Percentiles rank a stretch among this genome's conserved stretches.
These are phyloP conservation scores for Camillea tinctor DNA, from an alignment of 2,329 filamentous ascomycete genomes.

Conservation along the genomic window DNA sequence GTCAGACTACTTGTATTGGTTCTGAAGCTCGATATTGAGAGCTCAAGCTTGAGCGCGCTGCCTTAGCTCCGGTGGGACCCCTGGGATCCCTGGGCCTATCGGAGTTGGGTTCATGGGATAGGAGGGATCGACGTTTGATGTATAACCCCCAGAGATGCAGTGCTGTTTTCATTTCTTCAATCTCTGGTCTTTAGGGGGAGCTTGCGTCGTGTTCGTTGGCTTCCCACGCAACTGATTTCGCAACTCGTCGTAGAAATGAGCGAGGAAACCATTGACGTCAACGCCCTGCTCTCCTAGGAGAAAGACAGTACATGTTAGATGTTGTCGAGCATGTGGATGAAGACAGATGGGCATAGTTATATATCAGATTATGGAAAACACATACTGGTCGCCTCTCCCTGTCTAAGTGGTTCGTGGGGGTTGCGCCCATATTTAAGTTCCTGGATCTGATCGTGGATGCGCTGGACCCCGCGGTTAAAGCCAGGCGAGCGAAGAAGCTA, in stretches of 20 bases:
- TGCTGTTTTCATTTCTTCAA: conserved; percentile 21
- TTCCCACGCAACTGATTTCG: not conserved
- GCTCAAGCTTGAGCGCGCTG: not conserved
- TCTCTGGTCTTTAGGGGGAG: not conserved
- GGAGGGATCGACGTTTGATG: not conserved
- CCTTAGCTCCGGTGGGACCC: not conserved
- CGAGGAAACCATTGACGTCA: conserved; percentile 2
- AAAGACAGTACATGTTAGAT: not conserved
- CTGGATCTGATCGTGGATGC: conserved; percentile 1
- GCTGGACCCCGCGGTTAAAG: conserved; percentile 2
- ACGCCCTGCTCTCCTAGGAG: not conserved
- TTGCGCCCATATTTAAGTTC: not conserved
- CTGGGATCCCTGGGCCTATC: not conserved
- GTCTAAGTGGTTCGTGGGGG: conserved; percentile 2
- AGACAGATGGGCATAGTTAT: not conserved
- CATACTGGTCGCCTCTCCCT: conserved; percentile 5
- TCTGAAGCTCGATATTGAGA: not conserved
- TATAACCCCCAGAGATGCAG: conserved; percentile 10
- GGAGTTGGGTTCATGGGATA: not conserved
- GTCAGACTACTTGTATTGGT: not conserved
- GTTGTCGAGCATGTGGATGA: not conserved
- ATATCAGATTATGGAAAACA: not conserved
- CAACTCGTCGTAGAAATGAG: not conserved
- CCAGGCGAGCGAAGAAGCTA: conserved; percentile 3
- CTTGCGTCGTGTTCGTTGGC: not conserved